These are phyloP conservation scores for Angomonas ambiguus DNA, from an alignment of 208 protist genomes.

Conservation along the genomic window DNA sequence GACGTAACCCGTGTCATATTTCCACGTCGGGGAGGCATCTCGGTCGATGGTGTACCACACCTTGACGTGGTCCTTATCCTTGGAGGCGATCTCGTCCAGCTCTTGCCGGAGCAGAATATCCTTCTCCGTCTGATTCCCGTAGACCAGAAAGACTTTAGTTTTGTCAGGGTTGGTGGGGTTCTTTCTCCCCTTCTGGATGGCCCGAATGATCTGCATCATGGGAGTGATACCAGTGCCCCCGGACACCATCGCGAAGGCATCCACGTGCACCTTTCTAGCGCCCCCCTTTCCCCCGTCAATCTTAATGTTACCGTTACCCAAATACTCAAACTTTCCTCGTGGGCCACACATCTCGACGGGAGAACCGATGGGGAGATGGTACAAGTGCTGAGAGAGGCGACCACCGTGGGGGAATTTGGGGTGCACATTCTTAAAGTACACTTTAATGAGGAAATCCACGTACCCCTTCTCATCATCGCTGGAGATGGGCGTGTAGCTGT, in stretches of 20 bases:
- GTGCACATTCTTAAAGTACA: constrained; percentile 83
- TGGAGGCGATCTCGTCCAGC: constrained; percentile 60
- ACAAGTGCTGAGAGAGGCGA: constrained; percentile 86
- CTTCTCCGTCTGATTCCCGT: constrained; percentile 81
- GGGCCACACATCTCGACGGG: constrained; percentile 87
- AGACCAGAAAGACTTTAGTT: constrained; percentile 84
- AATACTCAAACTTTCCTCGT: constrained; percentile 86
- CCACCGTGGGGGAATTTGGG: constrained; percentile 86
- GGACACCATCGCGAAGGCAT: constrained; percentile 61
- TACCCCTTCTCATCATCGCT: constrained; percentile 85
- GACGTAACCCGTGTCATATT: constrained; percentile 64
- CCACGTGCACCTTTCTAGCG: constrained; percentile 22
- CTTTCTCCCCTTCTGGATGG: constrained; percentile 48
- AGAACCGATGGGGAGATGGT: constrained; percentile 74
- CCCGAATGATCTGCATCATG: constrained; percentile 87
- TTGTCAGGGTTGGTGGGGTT: constrained; percentile 45
- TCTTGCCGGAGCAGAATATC: constrained; percentile 90
- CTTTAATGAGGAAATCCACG: constrained; percentile 92
- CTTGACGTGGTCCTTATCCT: constrained; percentile 41
- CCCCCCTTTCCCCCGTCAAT: constrained; percentile 17
- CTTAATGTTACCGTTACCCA: constrained; percentile 32
- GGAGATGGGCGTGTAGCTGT: constrained; percentile 91
- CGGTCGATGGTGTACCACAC: constrained; percentile 81
- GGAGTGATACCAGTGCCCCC: constrained; percentile 93
- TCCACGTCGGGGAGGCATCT: constrained; percentile 43